Evolutionary conservation across 2,329 filamentous ascomycete genomes (phyloP).

Genomic region (Nemania sp.): DNA sequence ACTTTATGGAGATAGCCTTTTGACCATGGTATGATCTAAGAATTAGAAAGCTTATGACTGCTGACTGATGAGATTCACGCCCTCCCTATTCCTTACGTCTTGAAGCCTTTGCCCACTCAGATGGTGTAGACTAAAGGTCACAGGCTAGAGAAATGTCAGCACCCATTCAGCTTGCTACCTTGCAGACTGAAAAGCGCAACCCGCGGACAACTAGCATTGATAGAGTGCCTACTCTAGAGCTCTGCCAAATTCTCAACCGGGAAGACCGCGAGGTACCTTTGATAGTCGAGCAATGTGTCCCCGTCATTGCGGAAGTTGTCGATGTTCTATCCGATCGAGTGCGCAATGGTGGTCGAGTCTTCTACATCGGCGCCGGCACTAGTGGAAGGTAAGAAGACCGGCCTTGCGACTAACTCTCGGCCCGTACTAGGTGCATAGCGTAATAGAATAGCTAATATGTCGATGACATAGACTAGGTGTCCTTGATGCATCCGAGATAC

Average conservation of each 20-base stretch:
- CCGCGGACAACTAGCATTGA: conserved; percentile 20
- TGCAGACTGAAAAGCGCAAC: conserved; percentile 33
- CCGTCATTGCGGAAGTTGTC: conserved; percentile 29
- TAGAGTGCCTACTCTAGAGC: conserved; percentile 22
- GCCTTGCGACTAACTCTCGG: not conserved
- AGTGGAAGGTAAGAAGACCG: conserved; percentile 30
- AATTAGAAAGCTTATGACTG: no score
- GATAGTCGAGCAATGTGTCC: conserved; percentile 26
- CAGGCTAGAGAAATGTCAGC: conserved; percentile 11
- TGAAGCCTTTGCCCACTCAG: not conserved
- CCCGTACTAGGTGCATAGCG: no score
- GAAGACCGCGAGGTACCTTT: conserved; percentile 27
- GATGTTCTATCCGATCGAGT: conserved; percentile 30
- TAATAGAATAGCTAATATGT: not conserved
- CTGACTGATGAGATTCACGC: no score
- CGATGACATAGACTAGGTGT: conserved; percentile 24
- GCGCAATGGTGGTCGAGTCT: conserved; percentile 33
- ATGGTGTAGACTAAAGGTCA: not conserved
- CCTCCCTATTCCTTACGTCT: not conserved
- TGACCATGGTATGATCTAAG: no score
- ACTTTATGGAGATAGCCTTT: no score
- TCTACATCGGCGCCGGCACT: conserved; percentile 35
- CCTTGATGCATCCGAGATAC: conserved; percentile 36
- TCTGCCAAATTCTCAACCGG: conserved; percentile 28
- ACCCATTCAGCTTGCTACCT: conserved; percentile 23